These are phyloP conservation scores for Ilex aquifolium DNA, from an alignment of 257 asterid genomes.

Conservation along the genomic window DNA sequence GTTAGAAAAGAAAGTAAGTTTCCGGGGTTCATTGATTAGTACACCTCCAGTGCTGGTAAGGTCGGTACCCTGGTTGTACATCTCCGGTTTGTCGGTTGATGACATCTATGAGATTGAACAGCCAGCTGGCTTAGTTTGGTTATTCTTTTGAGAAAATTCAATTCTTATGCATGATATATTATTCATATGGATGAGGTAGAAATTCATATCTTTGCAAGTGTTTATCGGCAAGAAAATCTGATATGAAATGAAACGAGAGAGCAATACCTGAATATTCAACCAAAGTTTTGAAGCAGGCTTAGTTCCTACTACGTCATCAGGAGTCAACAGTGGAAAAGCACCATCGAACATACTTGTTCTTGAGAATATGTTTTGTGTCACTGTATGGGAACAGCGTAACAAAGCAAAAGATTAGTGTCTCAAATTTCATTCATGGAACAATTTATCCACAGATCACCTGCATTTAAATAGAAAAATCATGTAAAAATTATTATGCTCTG, in stretches of 20 bases:
- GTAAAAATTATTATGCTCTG: too few relatives aligned
- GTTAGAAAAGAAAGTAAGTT: conserved; percentile 1
- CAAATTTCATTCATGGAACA: too few relatives aligned
- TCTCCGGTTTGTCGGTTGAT: not conserved
- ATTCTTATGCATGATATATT: too few relatives aligned
- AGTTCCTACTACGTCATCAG: not conserved
- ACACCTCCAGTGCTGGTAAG: conserved; percentile 15
- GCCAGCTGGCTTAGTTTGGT: too few relatives aligned
- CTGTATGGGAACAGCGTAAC: not conserved
- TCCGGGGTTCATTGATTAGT: conserved; percentile 16
- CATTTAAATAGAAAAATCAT: too few relatives aligned
- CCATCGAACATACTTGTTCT: not conserved
- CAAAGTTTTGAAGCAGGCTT: not conserved
- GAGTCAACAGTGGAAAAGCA: not conserved
- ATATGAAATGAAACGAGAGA: not conserved
- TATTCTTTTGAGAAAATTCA: not conserved
- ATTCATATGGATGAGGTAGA: not conserved
- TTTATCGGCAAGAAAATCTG: not conserved
- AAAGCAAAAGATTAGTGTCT: too few relatives aligned
- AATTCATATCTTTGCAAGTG: not conserved
- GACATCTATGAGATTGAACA: not conserved
- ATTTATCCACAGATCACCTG: too few relatives aligned
- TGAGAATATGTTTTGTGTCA: not conserved
- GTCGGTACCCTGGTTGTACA: conserved; percentile 1
- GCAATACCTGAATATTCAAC: conserved; percentile 1